Evolutionary conservation across 768 basidiomycete genomes (phyloP), one percentile per base, ranked within the genome.

Genomic region (Coprinopsis cinerea): DNA sequence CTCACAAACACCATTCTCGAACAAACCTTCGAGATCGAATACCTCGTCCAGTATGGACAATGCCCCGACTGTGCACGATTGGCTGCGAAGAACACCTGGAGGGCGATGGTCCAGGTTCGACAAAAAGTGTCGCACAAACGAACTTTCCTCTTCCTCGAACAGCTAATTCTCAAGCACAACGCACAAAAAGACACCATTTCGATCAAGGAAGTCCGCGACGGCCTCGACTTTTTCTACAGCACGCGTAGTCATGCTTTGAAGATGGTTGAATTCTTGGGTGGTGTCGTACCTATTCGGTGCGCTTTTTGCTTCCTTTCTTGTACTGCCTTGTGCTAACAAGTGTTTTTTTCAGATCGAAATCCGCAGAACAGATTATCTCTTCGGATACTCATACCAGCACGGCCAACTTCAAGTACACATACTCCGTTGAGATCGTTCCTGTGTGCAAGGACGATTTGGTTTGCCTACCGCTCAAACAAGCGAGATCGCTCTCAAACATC

Each of bases 61-160:
- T 99, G 96, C 66, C 84, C 92, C 0, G 91, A 93, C 56, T 99
- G 96, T 61, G 76, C 95, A 0, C 85, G 82, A 59, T 79, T 98
- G 3, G 96, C 96, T 0, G 96, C 96, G 2, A 99, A 98, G 72
- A 97, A 98, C 64, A 98, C 94, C 0, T 98, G 95, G 96, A 93
- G 92, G 62, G 92, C 95, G 1, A 76, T 92, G 30, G 94, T 99
- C 1, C 96, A 98, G 73, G 92, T 98, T n/a, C 85, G 96, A 40
- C 96, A 99, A 65, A 98, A 99, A 68, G 96, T 98, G 36, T 76
- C 92, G 3, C 96, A 99, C 66, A 99, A 99, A 69, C 83, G 96
- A 50, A 98, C 96, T 1, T 99, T 99, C 73, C 68, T 99, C 59
- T 99, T 85, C 73, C 82, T 98, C 45, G 96, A 98, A 67, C 96